phyloP scores from a whole-genome alignment of 2,329 filamentous ascomycete genomes.

The Hyphodiscus sp. region DNA sequence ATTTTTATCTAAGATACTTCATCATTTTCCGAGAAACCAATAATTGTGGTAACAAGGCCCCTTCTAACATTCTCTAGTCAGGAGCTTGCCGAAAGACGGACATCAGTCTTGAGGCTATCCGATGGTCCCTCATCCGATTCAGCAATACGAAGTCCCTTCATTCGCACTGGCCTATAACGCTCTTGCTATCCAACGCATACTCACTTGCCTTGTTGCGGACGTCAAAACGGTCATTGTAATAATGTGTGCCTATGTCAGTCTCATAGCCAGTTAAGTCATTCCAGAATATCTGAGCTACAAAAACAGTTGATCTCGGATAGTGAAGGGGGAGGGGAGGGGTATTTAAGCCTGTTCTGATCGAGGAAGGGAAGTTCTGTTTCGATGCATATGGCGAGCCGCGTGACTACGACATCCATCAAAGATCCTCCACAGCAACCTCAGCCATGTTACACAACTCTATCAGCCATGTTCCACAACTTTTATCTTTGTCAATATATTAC shows the following conservation, averaged over 20 bases:
- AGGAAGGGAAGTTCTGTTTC: not conserved
- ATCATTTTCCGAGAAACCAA: not conserved
- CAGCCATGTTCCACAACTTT: too few relatives aligned
- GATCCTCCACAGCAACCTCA: too few relatives aligned
- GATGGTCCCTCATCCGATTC: not conserved
- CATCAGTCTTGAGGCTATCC: not conserved
- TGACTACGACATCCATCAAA: slow-evolving; percentile 4
- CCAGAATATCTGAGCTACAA: slow-evolving; percentile 3
- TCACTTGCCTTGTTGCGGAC: slow-evolving; percentile 1
- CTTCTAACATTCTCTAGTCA: slow-evolving; percentile 4
- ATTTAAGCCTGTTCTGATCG: too few relatives aligned
- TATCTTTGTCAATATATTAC: not conserved
- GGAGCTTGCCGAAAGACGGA: not conserved
- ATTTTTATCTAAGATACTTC: not conserved
- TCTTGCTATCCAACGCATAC: slow-evolving; percentile 1
- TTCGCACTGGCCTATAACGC: slow-evolving; percentile 5
- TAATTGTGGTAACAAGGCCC: not conserved
- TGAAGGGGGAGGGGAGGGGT: too few relatives aligned
- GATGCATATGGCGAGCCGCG: slow-evolving; percentile 5
- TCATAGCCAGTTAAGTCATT: slow-evolving; percentile 8
- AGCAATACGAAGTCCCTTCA: slow-evolving; percentile 3
- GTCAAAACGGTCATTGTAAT: not conserved
- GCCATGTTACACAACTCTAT: too few relatives aligned
- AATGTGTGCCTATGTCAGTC: slow-evolving; percentile 8
- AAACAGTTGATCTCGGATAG: slow-evolving; percentile 1